phyloP scores from a whole-genome alignment of 495 filamentous ascomycete genomes.

The Acidiella bohemica region DNA sequence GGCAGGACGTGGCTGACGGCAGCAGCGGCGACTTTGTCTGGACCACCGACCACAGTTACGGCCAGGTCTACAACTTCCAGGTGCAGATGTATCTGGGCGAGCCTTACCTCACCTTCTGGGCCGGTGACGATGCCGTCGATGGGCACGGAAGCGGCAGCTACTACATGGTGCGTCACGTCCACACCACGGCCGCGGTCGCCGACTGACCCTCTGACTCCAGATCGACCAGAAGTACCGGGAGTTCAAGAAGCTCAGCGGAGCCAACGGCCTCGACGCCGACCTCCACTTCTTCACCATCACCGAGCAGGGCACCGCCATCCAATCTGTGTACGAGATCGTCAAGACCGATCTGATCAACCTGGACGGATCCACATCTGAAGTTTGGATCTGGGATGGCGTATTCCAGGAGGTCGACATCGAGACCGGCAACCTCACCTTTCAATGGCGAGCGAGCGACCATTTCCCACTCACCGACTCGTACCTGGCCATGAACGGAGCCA shows the following conservation, averaged over 20 bases:
- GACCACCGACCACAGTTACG: neutral
- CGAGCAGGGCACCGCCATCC: conserved; percentile 19
- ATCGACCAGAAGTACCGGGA: conserved; percentile 7
- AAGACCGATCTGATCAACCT: conserved; percentile 1
- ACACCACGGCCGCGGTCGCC: neutral
- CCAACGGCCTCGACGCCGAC: conserved; percentile 3
- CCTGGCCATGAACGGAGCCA: conserved; percentile 1
- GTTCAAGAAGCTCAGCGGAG: conserved; percentile 4
- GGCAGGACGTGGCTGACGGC: neutral
- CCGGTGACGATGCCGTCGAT: conserved; percentile 23
- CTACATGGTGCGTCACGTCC: conserved; percentile 28
- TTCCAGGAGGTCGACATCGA: conserved; percentile 23
- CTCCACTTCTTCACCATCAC: conserved; percentile 16
- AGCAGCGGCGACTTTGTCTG: neutral
- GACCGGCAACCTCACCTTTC: conserved; percentile 23
- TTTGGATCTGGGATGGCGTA: conserved; percentile 18
- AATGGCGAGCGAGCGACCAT: conserved; percentile 31
- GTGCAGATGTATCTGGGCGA: conserved; percentile 11
- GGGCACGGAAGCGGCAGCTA: conserved; percentile 36
- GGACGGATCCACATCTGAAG: conserved; percentile 1
- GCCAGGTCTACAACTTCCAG: neutral
- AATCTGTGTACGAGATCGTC: conserved; percentile 17
- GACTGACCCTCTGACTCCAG: neutral
- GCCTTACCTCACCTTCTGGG: conserved; percentile 36
- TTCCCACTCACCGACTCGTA: conserved; percentile 22